These are phyloP conservation scores for Lipomyces oligophaga DNA, from an alignment of 805 yeast genomes.

Conservation along the genomic window DNA sequence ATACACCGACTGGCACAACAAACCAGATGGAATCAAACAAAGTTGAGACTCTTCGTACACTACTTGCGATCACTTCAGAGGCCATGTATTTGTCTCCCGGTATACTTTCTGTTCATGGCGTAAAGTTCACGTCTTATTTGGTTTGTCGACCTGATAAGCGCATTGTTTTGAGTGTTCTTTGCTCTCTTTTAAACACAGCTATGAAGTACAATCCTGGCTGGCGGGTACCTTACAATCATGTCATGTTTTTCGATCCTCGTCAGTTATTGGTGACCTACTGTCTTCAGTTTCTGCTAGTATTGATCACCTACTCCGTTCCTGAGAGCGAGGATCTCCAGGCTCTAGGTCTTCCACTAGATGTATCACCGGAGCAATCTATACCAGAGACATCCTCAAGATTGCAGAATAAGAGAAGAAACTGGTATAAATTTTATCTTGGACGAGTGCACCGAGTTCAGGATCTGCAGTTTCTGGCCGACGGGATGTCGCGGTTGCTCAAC, in stretches of 20 bases:
- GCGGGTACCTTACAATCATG: conserved; percentile 37
- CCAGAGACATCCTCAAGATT: conserved; percentile 6
- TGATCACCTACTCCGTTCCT: conserved; percentile 65
- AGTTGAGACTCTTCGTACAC: conserved; percentile 58
- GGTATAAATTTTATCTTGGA: conserved; percentile 36
- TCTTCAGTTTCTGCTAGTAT: conserved; percentile 56
- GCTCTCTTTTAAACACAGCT: conserved; percentile 64
- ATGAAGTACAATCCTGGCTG: conserved; percentile 40
- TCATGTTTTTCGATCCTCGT: conserved; percentile 31
- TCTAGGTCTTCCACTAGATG: conserved; percentile 10
- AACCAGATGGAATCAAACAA: conserved; percentile 57
- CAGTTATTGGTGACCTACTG: conserved; percentile 47
- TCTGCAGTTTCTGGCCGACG: conserved; percentile 37
- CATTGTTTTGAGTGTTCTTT: conserved; percentile 49
- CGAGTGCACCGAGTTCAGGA: conserved; percentile 38
- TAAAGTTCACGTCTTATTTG: conserved; percentile 59
- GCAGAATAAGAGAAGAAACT: conserved; percentile 28
- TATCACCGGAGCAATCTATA: conserved; percentile 2
- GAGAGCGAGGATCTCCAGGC: conserved; percentile 14
- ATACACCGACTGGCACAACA: conserved; percentile 37
- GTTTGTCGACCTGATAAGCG: conserved; percentile 48
- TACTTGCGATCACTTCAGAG: conserved; percentile 59
- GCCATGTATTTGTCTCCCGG: conserved; percentile 47
- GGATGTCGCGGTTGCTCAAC: conserved; percentile 36
- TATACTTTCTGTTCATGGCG: conserved; percentile 42